Base-by-base conservation (phyloP, 2,329 filamentous ascomycete genomes). In the Aureobasidium sp. region DNA sequence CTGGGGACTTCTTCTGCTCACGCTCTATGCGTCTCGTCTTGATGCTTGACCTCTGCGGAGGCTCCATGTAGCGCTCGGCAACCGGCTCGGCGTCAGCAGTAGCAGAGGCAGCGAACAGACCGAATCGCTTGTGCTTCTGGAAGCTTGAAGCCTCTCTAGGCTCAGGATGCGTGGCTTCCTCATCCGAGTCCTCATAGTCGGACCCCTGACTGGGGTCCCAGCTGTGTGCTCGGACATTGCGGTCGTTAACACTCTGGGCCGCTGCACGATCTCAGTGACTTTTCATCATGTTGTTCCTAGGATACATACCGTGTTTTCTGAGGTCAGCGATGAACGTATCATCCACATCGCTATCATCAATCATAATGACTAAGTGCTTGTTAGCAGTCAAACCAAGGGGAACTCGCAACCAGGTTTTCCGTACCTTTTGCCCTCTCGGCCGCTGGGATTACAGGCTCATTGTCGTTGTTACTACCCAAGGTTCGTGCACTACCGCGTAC, bases 121-220 rank as follows among this genome's bases (percentile, higher is more conserved):
- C 51, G 4, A 55, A 55, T 2, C 53, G 53, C 8, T 27, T 55
- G 13, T 13, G 23, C 16, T n/a, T 40, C 8, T 27, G 18, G 9
- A 16, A 23, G 8, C 4, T n/a, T 2, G 15, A 4, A 29, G 7
- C 16, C 23, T 16, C 3, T 7, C 20, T 33, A 6, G 8, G 16
- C 6, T 38, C 16, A 2, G 23, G 8, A 2, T 33, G 36, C 16
- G 25, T 15, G 1, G 23, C 27, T 43, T 58, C 54, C 5, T 15
- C 54, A 13, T 58, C 38, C 1, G 40, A 45, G 8, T 58, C 43
- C 1, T 27, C 54, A n/a, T 43, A 58, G 27, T 58, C 25, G 1
- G 54, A 58, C 0, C 54, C 54, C 27, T 58, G 54, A 20, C 54
- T 58, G 6, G 54, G 10, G 18, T 58, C 54, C 54, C 54, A 58